These are phyloP conservation scores for Pogostemon cablin DNA, from an alignment of 257 asterid genomes.

Conservation along the genomic window DNA sequence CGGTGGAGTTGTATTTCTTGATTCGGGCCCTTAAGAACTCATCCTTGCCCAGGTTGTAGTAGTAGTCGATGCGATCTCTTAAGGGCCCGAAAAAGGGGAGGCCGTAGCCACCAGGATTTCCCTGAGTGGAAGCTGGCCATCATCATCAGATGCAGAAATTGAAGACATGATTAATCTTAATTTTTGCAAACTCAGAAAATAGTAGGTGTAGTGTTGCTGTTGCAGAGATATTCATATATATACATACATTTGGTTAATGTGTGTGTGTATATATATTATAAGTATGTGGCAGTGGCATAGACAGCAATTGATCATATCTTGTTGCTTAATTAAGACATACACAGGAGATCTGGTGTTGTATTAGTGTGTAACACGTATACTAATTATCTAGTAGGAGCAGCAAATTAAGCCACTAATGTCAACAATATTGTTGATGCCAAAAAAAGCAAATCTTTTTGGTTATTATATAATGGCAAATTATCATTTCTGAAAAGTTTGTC, in stretches of 20 bases:
- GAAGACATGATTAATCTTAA: slow-evolving; percentile 23
- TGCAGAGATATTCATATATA: not conserved
- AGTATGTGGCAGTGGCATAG: too few species aligned
- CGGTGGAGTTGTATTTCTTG: slow-evolving; percentile 49
- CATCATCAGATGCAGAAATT: not conserved
- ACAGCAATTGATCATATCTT: too few species aligned
- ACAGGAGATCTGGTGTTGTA: too few species aligned
- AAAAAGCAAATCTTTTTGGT: too few species aligned
- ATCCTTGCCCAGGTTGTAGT: slow-evolving; percentile 47
- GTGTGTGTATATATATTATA: too few species aligned
- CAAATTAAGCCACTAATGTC: too few species aligned
- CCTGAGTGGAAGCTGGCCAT: slow-evolving; percentile 35
- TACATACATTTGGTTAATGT: not conserved
- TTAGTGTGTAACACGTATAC: too few species aligned
- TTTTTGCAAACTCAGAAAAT: not conserved
- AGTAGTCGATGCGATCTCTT: slow-evolving; percentile 47
- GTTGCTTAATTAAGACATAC: too few species aligned
- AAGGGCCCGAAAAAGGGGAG: slow-evolving; percentile 50
- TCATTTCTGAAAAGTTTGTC: too few species aligned
- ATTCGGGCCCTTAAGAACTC: slow-evolving; percentile 48
- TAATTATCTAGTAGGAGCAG: too few species aligned
- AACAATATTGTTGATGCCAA: too few species aligned
- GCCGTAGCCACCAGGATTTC: slow-evolving; percentile 57
- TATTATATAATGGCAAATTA: too few species aligned
- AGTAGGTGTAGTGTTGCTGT: not conserved